Evolutionary conservation across 2,329 filamentous ascomycete genomes (phyloP), one percentile per base, ranked within the genome.

Genomic region (Penicillium digitatum): DNA sequence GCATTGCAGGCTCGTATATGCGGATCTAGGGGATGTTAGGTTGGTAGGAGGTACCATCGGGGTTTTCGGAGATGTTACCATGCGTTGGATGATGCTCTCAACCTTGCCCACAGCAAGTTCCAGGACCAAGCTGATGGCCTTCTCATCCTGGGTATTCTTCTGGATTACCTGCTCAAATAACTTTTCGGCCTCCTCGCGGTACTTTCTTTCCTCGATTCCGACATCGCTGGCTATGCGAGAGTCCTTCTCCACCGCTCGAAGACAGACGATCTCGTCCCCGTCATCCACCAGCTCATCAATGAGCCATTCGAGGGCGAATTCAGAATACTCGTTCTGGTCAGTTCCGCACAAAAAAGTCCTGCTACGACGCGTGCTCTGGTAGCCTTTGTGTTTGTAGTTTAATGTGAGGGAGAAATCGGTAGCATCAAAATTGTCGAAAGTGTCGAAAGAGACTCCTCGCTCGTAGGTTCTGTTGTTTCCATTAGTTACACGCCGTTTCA

Each of bases 201-300:
- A 95, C 48, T 82, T 81, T 48, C 84, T 86, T 53, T 86, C 82
- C 60, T 87, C 83, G 14, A 85, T 79, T 34, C 80, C 79, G 11
- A 76, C 73, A 57, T 86, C 84, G 54, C 78, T 82, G 37, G 83
- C 82, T 59, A 88, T 82, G 49, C 87, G 88, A 48, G 86, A 82
- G 60, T 93, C 89, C 69, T 89, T 92, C 68, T 96, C 91, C 40
- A 95, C 83, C 2, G 95, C 92, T 49, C 90, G 83, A 46, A 96
- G 82, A 73, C 92, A 96, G 9, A 96, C 88, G 54, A 96, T 87
- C 73, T 96, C 90, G 69, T 96, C 92, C 18, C 92, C 91, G 67
- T 96, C 92, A 66, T 96, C 91, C 38, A 96, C 90, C 53, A 96
- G 81, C 74, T 95, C 90, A 66, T 95, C 90, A 37, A 96, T 83